Evolutionary conservation across 1,139 yeast genomes (phyloP).

Genomic region (Suhomyces choctaworum): DNA sequence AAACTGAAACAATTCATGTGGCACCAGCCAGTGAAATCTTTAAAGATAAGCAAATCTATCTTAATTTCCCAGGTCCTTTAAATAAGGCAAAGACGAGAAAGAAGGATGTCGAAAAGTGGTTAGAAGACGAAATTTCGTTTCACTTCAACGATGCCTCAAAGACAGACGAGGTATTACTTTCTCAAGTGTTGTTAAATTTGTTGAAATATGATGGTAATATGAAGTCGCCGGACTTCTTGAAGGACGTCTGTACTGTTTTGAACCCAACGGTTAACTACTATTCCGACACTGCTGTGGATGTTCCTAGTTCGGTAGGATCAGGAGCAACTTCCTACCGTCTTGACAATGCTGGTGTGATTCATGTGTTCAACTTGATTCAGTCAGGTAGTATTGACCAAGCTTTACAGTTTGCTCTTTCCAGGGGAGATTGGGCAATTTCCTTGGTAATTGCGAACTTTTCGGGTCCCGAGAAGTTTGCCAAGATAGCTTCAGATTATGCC

Average conservation of each 20-base stretch:
- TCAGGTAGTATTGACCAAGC: conserved; percentile 71
- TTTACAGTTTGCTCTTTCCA: conserved; percentile 57
- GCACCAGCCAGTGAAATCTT: conserved; percentile 20
- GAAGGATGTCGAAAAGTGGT: conserved; percentile 69
- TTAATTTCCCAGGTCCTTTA: conserved; percentile 65
- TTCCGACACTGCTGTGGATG: conserved; percentile 6
- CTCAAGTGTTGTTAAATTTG: conserved; percentile 30
- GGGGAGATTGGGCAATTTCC: conserved; percentile 78
- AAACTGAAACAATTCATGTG: conserved; percentile 19
- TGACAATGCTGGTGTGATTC: conserved; percentile 38
- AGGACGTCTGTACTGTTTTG: conserved; percentile 30
- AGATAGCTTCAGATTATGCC: conserved; percentile 51
- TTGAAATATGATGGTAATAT: conserved; percentile 34
- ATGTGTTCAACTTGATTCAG: conserved; percentile 46
- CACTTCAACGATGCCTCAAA: conserved; percentile 8
- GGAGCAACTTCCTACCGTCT: conserved; percentile 33
- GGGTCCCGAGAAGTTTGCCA: conserved; percentile 62
- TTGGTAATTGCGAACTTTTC: conserved; percentile 66
- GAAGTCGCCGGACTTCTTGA: conserved; percentile 26
- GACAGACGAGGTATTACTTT: conserved; percentile 32
- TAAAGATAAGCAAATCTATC: conserved; percentile 21
- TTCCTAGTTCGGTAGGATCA: conserved; percentile 11
- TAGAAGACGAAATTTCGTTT: conserved; percentile 27
- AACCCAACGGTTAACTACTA: conserved; percentile 38
- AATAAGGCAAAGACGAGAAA: conserved; percentile 54